These are phyloP conservation scores for Dothideomycetes sp. DNA, from an alignment of 2,329 filamentous ascomycete species.

Conservation along the genomic window DNA sequence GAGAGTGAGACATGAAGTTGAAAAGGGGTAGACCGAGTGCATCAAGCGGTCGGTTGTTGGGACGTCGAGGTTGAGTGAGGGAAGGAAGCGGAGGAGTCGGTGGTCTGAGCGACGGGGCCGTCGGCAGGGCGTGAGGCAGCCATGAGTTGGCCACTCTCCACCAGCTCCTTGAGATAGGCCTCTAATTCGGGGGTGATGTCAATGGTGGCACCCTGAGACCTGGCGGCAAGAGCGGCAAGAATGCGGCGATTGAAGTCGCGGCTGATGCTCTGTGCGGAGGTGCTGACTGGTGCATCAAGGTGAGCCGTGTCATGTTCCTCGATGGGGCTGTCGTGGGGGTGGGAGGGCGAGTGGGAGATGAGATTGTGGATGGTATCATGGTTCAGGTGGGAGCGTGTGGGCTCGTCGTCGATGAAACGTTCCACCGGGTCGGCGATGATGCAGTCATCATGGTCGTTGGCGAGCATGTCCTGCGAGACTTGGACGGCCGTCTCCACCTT, in stretches of 20 bases:
- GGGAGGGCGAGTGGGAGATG: background rate
- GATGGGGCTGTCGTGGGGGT: constrained; percentile 11
- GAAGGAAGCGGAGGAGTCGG: background rate
- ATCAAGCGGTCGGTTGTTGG: background rate
- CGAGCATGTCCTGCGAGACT: constrained; percentile 5
- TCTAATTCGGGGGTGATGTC: constrained; percentile 21
- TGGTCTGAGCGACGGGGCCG: background rate
- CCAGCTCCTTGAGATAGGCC: constrained; percentile 23
- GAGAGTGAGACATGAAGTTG: background rate
- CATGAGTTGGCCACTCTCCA: constrained; percentile 16
- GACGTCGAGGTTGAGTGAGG: background rate
- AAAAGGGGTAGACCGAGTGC: background rate
- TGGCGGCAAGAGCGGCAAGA: constrained; percentile 14
- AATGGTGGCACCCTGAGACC: constrained; percentile 18
- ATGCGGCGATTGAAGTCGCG: constrained; percentile 8
- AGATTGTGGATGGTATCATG: background rate
- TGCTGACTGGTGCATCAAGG: constrained; percentile 7
- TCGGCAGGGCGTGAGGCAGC: constrained; percentile 6
- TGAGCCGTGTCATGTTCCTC: constrained; percentile 12
- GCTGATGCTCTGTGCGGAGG: constrained; percentile 1
- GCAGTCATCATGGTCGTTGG: background rate
- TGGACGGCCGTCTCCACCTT: constrained; percentile 5
- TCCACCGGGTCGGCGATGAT: background rate
- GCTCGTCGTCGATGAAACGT: background rate
- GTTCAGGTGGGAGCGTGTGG: background rate